Conservation (phyloP, 2,329 filamentous ascomycete species). For the Curvularia eragrostidis region DNA sequence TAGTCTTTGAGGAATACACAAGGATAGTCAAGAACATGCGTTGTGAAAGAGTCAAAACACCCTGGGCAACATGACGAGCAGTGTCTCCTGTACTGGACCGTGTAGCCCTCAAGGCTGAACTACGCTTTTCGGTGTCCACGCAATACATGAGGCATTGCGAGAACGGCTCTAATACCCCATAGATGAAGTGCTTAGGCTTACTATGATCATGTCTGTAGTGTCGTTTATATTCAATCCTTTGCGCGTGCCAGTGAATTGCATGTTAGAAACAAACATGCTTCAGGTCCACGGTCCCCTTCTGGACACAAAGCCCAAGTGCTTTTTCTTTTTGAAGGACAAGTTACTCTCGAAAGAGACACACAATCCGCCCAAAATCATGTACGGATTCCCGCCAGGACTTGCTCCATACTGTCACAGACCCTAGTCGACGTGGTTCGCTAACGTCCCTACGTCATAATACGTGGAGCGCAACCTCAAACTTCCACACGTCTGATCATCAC, state of each 20-base stretch:
- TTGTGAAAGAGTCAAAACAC: not conserved
- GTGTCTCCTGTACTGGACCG: conserved; percentile 19
- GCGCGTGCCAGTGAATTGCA: not conserved
- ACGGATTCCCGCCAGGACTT: too few species aligned
- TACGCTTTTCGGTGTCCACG: conserved; percentile 16
- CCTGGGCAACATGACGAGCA: not conserved
- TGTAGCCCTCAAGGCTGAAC: not conserved
- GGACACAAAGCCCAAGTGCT: too few species aligned
- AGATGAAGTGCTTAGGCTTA: not conserved
- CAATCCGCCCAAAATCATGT: not conserved
- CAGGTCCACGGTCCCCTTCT: not conserved
- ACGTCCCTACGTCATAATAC: conserved; percentile 35
- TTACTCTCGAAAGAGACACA: not conserved
- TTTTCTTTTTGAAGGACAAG: too few species aligned
- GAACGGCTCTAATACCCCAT: not conserved
- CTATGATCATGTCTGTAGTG: not conserved
- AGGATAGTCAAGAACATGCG: not conserved
- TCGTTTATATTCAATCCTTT: not conserved
- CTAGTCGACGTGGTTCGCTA: conserved; percentile 9
- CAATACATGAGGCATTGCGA: conserved; percentile 20
- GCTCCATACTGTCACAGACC: conserved; percentile 5
- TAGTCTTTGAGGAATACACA: not conserved
- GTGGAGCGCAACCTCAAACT: conserved; percentile 20
- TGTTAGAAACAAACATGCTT: not conserved
- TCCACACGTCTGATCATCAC: conserved; percentile 13